These are phyloP conservation scores for Fragaria vesca DNA, from an alignment of 306 rosid genomes.

Conservation along the genomic window DNA sequence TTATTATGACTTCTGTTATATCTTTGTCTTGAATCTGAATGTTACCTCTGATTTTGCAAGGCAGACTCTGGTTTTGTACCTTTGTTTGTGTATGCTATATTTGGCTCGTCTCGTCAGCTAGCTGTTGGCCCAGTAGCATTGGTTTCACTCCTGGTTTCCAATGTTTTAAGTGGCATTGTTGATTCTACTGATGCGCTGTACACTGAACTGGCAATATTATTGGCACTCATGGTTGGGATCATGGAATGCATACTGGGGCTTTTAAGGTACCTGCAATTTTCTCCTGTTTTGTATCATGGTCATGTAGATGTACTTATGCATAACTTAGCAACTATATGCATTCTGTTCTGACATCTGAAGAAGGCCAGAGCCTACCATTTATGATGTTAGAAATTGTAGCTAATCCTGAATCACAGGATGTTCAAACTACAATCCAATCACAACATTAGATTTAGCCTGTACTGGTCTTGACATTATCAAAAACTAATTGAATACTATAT, in stretches of 20 bases:
- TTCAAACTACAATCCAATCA: not conserved
- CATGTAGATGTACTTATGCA: conserved; percentile 21
- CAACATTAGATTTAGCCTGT: not conserved
- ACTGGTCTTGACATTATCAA: conserved; percentile 1
- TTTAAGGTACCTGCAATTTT: conserved; percentile 57
- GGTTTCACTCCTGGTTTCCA: conserved; percentile 90
- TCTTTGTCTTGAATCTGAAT: not conserved
- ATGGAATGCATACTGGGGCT: conserved; percentile 93
- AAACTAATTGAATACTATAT: not conserved
- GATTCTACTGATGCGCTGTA: conserved; percentile 74
- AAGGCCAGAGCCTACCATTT: not conserved
- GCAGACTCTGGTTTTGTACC: conserved; percentile 80
- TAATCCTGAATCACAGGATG: not conserved
- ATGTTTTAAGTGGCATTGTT: conserved; percentile 71
- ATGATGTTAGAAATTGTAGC: conserved; percentile 7
- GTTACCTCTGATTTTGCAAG: conserved; percentile 30
- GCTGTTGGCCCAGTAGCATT: conserved; percentile 99
- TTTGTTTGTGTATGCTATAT: conserved; percentile 80
- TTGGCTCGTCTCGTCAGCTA: conserved; percentile 98
- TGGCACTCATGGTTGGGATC: conserved; percentile 96
- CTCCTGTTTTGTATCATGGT: conserved; percentile 17
- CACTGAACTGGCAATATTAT: conserved; percentile 81
- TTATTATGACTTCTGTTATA: not conserved
- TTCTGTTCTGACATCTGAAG: conserved; percentile 13
- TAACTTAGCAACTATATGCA: not conserved